Conservation (phyloP, 306 rosid species). For the Castanea mollissima region DNA sequence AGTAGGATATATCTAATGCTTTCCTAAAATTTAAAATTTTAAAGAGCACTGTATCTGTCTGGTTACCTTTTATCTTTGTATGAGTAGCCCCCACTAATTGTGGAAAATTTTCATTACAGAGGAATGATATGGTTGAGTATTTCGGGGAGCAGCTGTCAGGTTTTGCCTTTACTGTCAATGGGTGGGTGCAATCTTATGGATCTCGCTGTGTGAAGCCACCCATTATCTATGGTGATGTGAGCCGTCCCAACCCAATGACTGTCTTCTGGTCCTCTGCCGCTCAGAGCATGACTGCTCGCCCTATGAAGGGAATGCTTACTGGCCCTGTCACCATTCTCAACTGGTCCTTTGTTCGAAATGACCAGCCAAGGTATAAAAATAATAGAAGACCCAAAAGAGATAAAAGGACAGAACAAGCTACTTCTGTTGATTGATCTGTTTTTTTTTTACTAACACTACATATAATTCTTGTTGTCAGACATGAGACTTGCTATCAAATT, state of each 20-base stretch:
- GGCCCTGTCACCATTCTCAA: constrained; percentile 97
- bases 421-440: background rate
- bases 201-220: constrained; percentile 98
- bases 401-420: background rate
- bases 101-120: constrained; percentile 46
- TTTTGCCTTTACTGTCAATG: constrained; percentile 82
- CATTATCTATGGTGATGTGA: constrained; percentile 91
- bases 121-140: constrained; percentile 96
- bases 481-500: constrained; percentile 80
- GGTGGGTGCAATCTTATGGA: constrained; percentile 97
- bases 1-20: background rate
- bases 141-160: constrained; percentile 84
- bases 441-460: constrained; percentile 15
- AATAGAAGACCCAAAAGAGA: background rate
- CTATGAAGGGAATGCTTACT: constrained; percentile 99
- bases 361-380: constrained; percentile 69
- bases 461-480: constrained; percentile 37
- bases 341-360: constrained; percentile 91
- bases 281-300: constrained; percentile 53
- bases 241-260: constrained; percentile 94
- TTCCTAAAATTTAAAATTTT: background rate
- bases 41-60: background rate
- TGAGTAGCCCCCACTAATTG: constrained; percentile 16
- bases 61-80: background rate
- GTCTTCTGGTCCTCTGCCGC: constrained; percentile 50